Evolutionary conservation across 2,329 filamentous ascomycete genomes (phyloP).

Genomic region (Penicillium sp.): DNA sequence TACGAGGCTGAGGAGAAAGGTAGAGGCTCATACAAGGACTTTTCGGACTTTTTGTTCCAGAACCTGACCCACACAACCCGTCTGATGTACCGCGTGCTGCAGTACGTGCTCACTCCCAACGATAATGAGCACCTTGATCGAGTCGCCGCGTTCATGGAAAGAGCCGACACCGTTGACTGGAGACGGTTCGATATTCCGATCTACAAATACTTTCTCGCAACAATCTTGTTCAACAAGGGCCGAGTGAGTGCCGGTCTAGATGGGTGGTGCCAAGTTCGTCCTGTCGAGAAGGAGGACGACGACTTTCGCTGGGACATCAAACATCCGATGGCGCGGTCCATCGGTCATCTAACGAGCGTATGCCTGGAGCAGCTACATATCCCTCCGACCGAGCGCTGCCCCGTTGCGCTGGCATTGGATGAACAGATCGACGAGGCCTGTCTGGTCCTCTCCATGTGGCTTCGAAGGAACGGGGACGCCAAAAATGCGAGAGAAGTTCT

Average conservation of each 20-base stretch:
- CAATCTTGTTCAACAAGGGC: background rate
- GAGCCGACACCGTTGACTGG: background rate
- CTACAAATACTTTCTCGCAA: background rate
- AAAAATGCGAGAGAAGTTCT: conserved; percentile 11
- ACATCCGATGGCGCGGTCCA: too few relatives aligned
- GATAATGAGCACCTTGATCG: background rate
- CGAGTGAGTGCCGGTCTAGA: background rate
- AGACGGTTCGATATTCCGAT: background rate
- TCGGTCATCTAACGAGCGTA: background rate
- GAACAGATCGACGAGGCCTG: background rate
- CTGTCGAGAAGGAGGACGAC: background rate
- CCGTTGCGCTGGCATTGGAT: background rate
- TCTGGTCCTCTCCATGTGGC: background rate
- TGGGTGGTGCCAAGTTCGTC: background rate
- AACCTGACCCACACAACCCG: background rate
- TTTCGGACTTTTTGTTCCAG: background rate
- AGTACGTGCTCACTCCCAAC: background rate
- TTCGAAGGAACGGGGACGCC: background rate
- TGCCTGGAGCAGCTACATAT: background rate
- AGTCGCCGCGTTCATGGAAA: background rate
- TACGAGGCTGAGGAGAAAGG: background rate
- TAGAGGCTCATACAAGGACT: background rate
- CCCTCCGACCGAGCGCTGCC: background rate
- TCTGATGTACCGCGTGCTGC: background rate
- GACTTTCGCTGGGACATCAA: background rate